These are phyloP conservation scores for Sphagnurus paluster DNA, from an alignment of 1,284 basidiomycete genomes.

Conservation along the genomic window DNA sequence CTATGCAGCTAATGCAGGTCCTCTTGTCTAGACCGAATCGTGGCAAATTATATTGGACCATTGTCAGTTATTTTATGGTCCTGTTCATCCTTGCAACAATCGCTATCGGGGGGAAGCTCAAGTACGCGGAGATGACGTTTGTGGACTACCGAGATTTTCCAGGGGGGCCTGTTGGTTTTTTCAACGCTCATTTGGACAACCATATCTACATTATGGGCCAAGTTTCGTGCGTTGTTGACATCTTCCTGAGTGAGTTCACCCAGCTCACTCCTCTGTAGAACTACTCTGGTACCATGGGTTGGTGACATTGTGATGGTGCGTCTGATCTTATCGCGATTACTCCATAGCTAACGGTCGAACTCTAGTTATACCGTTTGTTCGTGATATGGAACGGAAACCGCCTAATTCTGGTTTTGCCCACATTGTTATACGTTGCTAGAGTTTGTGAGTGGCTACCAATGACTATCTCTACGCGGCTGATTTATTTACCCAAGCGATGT, in stretches of 20 bases:
- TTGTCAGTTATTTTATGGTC: slow-evolving; percentile 29
- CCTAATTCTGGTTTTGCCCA: slow-evolving; percentile 26
- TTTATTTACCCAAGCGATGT: slow-evolving; percentile 25
- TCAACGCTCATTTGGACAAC: slow-evolving; percentile 13
- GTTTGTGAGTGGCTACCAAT: slow-evolving; percentile 24
- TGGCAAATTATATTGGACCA: slow-evolving; percentile 32
- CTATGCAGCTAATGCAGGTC: slow-evolving; percentile 32
- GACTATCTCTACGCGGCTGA: not conserved
- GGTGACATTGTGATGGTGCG: slow-evolving; percentile 33
- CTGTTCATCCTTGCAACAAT: slow-evolving; percentile 31
- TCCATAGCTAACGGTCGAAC: not conserved
- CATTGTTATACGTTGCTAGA: slow-evolving; percentile 28
- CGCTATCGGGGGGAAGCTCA: slow-evolving; percentile 30
- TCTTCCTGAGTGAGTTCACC: not conserved
- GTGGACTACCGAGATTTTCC: slow-evolving; percentile 20
- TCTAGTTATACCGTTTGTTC: slow-evolving; percentile 34
- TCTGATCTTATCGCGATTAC: not conserved
- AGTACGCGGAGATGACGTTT: slow-evolving; percentile 29
- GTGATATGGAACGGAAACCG: slow-evolving; percentile 32
- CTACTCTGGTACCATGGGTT: slow-evolving; percentile 30
- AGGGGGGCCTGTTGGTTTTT: slow-evolving; percentile 18
- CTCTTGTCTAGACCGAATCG: slow-evolving; percentile 33
- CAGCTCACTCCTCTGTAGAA: slow-evolving; percentile 17
- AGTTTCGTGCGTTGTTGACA: slow-evolving; percentile 23
- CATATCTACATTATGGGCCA: slow-evolving; percentile 30